Percentiles rank a stretch among this genome's conserved stretches.
These are phyloP conservation scores for Toxoplasma gondii DNA, from an alignment of 169 alveolate genomes.

Conservation along the genomic window DNA sequence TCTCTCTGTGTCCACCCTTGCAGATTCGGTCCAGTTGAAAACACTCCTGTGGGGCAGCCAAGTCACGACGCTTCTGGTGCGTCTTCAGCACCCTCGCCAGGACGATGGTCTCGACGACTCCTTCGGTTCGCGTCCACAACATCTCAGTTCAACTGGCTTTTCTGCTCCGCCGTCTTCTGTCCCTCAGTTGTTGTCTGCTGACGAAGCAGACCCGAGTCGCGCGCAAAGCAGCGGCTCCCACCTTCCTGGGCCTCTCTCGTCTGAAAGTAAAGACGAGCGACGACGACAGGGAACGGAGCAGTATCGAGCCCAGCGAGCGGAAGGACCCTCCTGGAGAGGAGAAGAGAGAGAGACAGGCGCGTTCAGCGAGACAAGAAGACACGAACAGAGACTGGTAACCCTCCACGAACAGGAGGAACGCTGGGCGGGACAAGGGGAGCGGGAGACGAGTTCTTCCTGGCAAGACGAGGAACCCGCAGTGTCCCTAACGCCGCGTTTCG, in stretches of 20 bases:
- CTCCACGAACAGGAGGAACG: background rate
- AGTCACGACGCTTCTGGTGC: constrained; percentile 23
- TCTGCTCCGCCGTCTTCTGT: too few species aligned
- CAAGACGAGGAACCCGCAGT: background rate
- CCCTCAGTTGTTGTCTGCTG: too few species aligned
- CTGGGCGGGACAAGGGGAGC: background rate
- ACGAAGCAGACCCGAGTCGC: too few species aligned
- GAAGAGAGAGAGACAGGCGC: too few species aligned
- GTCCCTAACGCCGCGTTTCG: background rate
- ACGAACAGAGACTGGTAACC: background rate
- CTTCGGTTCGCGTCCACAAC: background rate
- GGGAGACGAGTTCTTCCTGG: background rate
- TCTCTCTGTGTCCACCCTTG: background rate
- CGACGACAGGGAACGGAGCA: too few species aligned
- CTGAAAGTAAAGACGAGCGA: too few species aligned
- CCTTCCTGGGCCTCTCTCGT: too few species aligned
- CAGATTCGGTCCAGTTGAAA: background rate
- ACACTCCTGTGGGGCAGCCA: constrained; percentile 11
- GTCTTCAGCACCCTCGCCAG: background rate
- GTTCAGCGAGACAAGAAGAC: too few species aligned
- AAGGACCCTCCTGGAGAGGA: too few species aligned
- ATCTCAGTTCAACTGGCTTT: too few species aligned
- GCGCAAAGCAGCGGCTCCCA: too few species aligned
- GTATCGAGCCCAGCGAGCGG: too few species aligned
- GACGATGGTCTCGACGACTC: background rate